Evolutionary conservation across 2,329 filamentous ascomycete genomes (phyloP).

Genomic region (Oidium heveae): DNA sequence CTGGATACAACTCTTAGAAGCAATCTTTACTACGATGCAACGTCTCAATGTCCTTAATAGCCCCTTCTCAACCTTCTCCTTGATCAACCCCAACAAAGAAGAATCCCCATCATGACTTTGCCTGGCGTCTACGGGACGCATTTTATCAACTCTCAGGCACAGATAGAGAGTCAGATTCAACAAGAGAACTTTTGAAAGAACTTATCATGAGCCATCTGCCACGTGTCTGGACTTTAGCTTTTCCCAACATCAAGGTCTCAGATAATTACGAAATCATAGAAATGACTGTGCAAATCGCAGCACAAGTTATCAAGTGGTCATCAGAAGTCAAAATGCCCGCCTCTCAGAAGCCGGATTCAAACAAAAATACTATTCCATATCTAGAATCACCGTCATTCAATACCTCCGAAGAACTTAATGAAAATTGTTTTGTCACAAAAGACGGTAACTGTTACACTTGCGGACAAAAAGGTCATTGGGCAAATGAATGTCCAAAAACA

Average conservation of each 20-base stretch:
- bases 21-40: slow-evolving; percentile 1
- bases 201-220: not conserved
- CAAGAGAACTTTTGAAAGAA: not conserved
- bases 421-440: not conserved
- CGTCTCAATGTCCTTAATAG: not conserved
- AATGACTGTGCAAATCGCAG: not conserved
- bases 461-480: too few species aligned
- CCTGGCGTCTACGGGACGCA: not conserved
- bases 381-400: not conserved
- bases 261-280: not conserved
- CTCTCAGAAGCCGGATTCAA: not conserved
- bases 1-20: not conserved
- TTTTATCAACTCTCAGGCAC: not conserved
- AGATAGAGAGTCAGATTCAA: not conserved
- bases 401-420: not conserved
- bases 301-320: not conserved
- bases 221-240: not conserved
- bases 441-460: not conserved
- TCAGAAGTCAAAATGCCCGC: not conserved
- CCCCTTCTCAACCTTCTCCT: not conserved
- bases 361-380: not conserved
- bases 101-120: not conserved
- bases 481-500: not conserved
- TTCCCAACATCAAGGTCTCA: not conserved
- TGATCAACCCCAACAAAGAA: not conserved